A percentile compares a stretch with the other conserved stretches of the same genome.
These are phyloP conservation scores for Fusarium hainanense DNA, from an alignment of 2,329 filamentous ascomycete genomes.

Conservation along the genomic window DNA sequence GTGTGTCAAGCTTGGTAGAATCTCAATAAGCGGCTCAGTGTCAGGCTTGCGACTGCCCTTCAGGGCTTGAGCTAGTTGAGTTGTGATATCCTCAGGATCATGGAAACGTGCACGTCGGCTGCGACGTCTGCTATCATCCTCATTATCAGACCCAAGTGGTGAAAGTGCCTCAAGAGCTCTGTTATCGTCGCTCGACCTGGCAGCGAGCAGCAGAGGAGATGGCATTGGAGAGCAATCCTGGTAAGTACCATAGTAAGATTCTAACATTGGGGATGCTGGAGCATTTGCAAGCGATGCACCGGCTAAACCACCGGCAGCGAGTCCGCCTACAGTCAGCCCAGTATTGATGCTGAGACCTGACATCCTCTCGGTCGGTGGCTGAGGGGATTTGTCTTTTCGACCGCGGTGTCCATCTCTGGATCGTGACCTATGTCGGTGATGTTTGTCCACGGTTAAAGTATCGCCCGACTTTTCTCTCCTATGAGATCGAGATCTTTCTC, in stretches of 20 bases:
- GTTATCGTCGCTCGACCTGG: conserved; percentile 62
- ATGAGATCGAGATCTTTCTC: conserved; percentile 38
- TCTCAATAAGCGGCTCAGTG: conserved; percentile 78
- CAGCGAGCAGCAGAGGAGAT: conserved; percentile 74
- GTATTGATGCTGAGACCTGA: conserved; percentile 64
- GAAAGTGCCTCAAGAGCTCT: conserved; percentile 62
- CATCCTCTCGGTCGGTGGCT: conserved; percentile 62
- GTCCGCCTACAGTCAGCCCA: conserved; percentile 45
- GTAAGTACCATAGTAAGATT: conserved; percentile 93
- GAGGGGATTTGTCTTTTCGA: conserved; percentile 57
- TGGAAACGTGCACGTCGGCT: conserved; percentile 80
- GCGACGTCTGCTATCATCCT: conserved; percentile 57
- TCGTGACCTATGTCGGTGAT: conserved; percentile 32
- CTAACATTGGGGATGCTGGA: conserved; percentile 85
- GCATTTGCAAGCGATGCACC: conserved; percentile 64
- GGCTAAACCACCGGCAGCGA: conserved; percentile 44
- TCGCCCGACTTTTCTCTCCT: conserved; percentile 41
- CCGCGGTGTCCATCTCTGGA: conserved; percentile 35
- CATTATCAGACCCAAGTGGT: conserved; percentile 61
- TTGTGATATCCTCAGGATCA: conserved; percentile 83
- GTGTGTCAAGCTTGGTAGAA: conserved; percentile 84
- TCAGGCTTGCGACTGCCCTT: conserved; percentile 74
- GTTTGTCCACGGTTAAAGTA: conserved; percentile 23
- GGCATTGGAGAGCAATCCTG: conserved; percentile 96
- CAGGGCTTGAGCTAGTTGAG: conserved; percentile 79